Percentiles rank a stretch among this genome's conserved stretches.
Conservation (phyloP, 345 rosid species). For the Atalantia buxifolia region DNA sequence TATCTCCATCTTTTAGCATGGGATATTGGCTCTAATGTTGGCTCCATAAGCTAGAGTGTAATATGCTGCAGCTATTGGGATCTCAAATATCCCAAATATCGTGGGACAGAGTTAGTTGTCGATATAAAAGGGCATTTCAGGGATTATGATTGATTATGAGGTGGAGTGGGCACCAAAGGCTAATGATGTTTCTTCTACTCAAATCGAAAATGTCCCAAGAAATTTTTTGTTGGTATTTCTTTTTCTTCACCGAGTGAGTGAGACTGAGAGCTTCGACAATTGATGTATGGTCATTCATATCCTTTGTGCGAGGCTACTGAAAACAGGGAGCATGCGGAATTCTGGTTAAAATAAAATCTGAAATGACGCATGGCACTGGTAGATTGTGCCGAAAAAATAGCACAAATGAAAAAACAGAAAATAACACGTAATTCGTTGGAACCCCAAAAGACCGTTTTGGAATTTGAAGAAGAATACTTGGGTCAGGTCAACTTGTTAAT, state of each 20-base stretch:
- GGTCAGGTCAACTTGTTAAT: too few relatives aligned
- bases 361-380: too few relatives aligned
- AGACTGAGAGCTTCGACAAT: not conserved
- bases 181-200: constrained; percentile 20
- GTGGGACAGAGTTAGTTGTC: constrained; percentile 26
- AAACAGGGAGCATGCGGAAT: not conserved
- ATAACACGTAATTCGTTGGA: not conserved
- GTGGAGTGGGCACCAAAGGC: constrained; percentile 16
- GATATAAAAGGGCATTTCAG: not conserved
- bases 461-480: too few relatives aligned
- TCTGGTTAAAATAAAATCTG: not conserved
- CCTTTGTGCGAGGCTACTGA: not conserved
- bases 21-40: not conserved
- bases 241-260: not conserved
- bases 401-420: too few relatives aligned
- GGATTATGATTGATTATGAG: not conserved
- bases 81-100: not conserved
- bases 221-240: constrained; percentile 9
- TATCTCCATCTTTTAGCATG: not conserved
- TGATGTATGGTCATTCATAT: not conserved
- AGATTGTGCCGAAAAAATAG: too few relatives aligned
- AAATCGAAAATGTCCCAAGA: not conserved
- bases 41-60: not conserved
- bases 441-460: not conserved
- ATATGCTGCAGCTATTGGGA: not conserved